phyloP scores from a whole-genome alignment of 352 stramenopile genomes.

The Globisporangium heterothallicum region DNA sequence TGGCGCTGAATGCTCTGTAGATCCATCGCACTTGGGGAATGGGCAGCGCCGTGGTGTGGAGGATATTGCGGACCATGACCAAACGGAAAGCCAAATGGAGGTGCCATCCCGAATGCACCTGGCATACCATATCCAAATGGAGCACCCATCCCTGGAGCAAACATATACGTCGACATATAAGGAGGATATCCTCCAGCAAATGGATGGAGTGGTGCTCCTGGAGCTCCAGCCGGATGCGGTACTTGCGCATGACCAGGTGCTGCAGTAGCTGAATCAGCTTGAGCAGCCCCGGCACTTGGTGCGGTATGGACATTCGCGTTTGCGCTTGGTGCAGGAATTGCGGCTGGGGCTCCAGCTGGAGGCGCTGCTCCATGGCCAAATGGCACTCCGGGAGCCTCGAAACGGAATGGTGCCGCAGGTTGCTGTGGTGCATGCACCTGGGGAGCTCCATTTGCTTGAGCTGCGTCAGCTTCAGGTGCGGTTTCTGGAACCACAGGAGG shows the following conservation, averaged over 20 bases:
- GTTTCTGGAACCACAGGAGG: slow-evolving; percentile 34
- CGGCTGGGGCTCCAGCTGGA: slow-evolving; percentile 16
- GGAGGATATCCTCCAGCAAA: slow-evolving; percentile 42
- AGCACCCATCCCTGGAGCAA: slow-evolving; percentile 29
- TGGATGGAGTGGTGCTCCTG: slow-evolving; percentile 11
- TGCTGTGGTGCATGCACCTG: slow-evolving; percentile 9
- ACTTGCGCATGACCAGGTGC: not conserved
- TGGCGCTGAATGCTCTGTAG: slow-evolving; percentile 42
- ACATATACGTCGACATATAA: slow-evolving; percentile 62
- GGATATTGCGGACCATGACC: slow-evolving; percentile 26
- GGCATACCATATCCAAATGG: slow-evolving; percentile 56
- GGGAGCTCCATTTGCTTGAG: slow-evolving; percentile 4
- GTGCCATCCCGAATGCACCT: slow-evolving; percentile 48
- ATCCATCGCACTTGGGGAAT: slow-evolving; percentile 27
- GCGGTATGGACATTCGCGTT: slow-evolving; percentile 1
- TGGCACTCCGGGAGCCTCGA: slow-evolving; percentile 19
- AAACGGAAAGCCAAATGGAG: slow-evolving; percentile 35
- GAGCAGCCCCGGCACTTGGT: not conserved
- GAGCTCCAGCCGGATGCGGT: slow-evolving; percentile 12
- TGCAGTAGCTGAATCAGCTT: not conserved
- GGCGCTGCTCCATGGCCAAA: slow-evolving; percentile 4
- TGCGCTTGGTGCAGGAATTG: slow-evolving; percentile 2
- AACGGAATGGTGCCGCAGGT: slow-evolving; percentile 15
- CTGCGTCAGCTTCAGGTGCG: slow-evolving; percentile 17
- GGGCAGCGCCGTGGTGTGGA: slow-evolving; percentile 18